A percentile compares a stretch with the other conserved stretches of the same genome.
Conservation (phyloP, 768 basidiomycete species). For the Cubamyces sp. region DNA sequence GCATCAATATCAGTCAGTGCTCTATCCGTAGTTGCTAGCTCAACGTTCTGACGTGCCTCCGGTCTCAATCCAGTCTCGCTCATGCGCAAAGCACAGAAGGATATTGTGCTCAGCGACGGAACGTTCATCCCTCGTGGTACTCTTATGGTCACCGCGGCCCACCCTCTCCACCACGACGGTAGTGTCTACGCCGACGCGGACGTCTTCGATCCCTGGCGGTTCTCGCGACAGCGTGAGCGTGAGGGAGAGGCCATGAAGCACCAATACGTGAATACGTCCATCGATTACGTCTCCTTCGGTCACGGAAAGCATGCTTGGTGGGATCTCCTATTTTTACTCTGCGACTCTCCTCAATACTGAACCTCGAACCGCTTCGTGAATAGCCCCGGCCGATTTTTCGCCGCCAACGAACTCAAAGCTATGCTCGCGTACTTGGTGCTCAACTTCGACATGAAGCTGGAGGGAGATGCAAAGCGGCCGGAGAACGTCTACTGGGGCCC, state of each 20-base stretch:
- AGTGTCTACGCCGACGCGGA: conserved; percentile 29
- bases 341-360: background rate
- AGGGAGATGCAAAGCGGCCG: conserved; percentile 24
- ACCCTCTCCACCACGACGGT: conserved; percentile 30
- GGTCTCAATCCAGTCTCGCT: conserved; percentile 31
- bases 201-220: conserved; percentile 52
- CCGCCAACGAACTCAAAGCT: conserved; percentile 43
- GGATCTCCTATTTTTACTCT: background rate
- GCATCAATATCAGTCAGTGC: conserved; percentile 19
- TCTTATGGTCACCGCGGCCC: conserved; percentile 21
- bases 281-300: conserved; percentile 32
- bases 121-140: conserved; percentile 31
- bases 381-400: conserved; percentile 48
- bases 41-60: too few relatives aligned
- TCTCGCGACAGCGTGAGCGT: conserved; percentile 39
- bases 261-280: conserved; percentile 38
- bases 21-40: too few relatives aligned
- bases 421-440: conserved; percentile 35
- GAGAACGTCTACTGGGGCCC: conserved; percentile 23
- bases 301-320: conserved; percentile 35
- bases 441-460: conserved; percentile 43
- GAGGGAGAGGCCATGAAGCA: conserved; percentile 38
- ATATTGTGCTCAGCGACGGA: conserved; percentile 41
- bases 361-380: too few relatives aligned
- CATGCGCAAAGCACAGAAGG: conserved; percentile 33